Base-by-base conservation (phyloP, 1,284 basidiomycete genomes). In the Cryptococcus sp. region DNA sequence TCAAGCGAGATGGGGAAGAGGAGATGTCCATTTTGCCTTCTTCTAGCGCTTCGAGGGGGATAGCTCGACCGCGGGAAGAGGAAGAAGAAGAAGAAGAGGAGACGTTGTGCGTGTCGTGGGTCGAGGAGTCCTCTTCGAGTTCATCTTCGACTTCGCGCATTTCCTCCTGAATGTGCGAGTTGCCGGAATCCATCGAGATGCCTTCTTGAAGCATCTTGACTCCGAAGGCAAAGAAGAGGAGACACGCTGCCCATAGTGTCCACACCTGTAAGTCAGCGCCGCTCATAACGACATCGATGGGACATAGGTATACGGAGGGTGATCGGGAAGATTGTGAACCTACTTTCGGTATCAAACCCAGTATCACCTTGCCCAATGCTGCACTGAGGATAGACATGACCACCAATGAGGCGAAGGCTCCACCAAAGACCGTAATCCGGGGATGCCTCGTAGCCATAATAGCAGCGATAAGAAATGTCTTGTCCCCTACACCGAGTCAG, bases 381-480 rank as follows among this genome's bases (percentile, higher is more conserved):
- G 92, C 88, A 24, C 87, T 90, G 47, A 95, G 81, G 35, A 90
- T 77, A 44, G 87, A 90, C 94, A 99, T 99, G 73, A 97, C 75
- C 40, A 87, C 79, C 35, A 99, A 79, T 2, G 89, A 89, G 22
- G 81, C 79, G 62, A 97, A 87, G 1, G 93, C 92, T 41, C 94
- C 94, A 1, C 80, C 77, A 68, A 97, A 97, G 47, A 98, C 92
- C 48, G 85, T 75, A 39, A 85, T 65, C 12, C 91, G 83, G 0
- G 89, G 82, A 67, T 97, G 91, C 2, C 92, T 85, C 83, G 95
- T 94, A 9, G 94, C 89, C 59, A 99, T 85, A 61, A 99, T 93
- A 50, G 94, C 95, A 21, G 94, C 79, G 41, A 97, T 97, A 52
- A 98, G 83, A 69, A 98, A 98, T 0, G 94, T 98, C 74, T 97